These are phyloP conservation scores for Noccaea caerulescens DNA, from an alignment of 345 rosid species.

Conservation along the genomic window DNA sequence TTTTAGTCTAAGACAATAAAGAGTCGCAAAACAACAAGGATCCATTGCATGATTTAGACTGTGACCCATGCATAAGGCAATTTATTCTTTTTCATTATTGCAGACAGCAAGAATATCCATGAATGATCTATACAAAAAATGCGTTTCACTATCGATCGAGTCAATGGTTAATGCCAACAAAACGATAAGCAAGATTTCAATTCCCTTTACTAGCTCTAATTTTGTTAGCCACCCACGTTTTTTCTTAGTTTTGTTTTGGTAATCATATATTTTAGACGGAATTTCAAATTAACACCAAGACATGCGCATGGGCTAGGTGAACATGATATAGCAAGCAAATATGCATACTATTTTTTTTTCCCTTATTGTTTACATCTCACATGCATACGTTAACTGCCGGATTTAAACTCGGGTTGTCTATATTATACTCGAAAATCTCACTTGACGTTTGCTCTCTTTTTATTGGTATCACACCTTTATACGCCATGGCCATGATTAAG, in stretches of 20 bases:
- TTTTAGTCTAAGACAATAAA: constrained; percentile 34
- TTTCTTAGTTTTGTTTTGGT: constrained; percentile 9
- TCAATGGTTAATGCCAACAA: constrained; percentile 32
- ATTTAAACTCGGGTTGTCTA: not conserved
- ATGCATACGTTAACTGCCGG: not conserved
- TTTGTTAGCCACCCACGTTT: constrained; percentile 29
- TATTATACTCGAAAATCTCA: not conserved
- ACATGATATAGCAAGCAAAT: constrained; percentile 7
- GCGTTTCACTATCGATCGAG: constrained; percentile 28
- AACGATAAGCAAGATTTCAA: constrained; percentile 13
- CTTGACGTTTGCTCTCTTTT: not conserved
- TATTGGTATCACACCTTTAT: not conserved
- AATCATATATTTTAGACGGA: constrained; percentile 1
- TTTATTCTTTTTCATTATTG: constrained; percentile 29
- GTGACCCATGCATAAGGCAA: constrained; percentile 36
- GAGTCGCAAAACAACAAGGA: constrained; percentile 24
- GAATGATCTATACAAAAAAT: constrained; percentile 6
- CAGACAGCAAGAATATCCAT: constrained; percentile 42
- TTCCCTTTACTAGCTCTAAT: constrained; percentile 24
- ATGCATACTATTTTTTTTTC: not conserved
- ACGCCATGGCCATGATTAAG: not conserved
- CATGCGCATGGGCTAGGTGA: constrained; percentile 16
- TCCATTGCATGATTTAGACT: constrained; percentile 33
- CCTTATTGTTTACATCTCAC: not conserved
- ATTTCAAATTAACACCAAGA: constrained; percentile 17